Conservation (phyloP, 345 rosid genomes). For the Gossypium bickii region DNA sequence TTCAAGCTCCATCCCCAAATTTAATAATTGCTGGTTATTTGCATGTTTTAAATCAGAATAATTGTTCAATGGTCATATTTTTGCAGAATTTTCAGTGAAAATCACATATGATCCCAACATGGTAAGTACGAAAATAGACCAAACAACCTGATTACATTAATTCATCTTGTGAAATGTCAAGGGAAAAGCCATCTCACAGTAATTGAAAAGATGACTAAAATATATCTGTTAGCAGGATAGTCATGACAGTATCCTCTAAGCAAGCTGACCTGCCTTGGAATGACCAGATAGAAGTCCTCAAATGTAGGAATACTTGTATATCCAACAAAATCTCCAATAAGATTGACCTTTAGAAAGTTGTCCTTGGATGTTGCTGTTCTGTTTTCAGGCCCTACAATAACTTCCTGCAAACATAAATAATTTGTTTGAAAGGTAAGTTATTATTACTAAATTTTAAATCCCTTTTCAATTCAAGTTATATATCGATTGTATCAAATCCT, state of each 20-base stretch:
- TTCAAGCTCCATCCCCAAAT: neutral
- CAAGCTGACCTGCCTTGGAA: conserved; percentile 67
- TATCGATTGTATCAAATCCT: neutral
- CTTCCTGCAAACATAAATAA: conserved; percentile 47
- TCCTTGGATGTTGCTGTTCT: conserved; percentile 67
- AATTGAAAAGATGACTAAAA: neutral
- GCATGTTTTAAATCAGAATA: neutral
- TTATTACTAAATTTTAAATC: conserved; percentile 1
- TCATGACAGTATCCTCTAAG: neutral
- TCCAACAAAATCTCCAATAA: conserved; percentile 83
- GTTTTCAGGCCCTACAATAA: conserved; percentile 76
- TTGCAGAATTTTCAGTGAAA: neutral
- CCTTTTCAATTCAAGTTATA: neutral
- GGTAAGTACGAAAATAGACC: neutral
- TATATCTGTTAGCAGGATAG: neutral
- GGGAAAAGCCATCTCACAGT: neutral
- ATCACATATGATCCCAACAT: neutral
- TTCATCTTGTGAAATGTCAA: neutral
- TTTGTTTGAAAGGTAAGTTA: neutral
- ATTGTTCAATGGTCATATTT: neutral
- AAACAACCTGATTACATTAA: neutral
- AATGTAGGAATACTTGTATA: conserved; percentile 80
- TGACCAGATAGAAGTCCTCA: conserved; percentile 79
- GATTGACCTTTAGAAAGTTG: conserved; percentile 79
- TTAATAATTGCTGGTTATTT: neutral